Evolutionary conservation across 192 early-diverging fungal genomes (phyloP).

Genomic region (Rhizophlyctis rosea): DNA sequence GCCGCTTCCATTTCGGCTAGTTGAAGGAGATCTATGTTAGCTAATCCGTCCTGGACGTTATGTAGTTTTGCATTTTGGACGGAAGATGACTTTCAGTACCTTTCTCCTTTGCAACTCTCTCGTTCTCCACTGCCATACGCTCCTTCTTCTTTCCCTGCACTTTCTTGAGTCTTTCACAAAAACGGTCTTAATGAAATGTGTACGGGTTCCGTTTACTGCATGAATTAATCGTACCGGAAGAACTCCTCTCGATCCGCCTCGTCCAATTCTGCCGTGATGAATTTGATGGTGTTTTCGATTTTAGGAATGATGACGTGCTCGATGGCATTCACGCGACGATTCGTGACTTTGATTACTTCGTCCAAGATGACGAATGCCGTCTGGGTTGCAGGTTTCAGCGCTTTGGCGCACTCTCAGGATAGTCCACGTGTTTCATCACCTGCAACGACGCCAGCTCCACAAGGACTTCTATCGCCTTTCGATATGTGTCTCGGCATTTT

Average conservation of each 20-base stretch:
- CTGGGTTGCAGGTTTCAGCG: slow-evolving; percentile 31
- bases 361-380: slow-evolving; percentile 99
- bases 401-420: slow-evolving; percentile 1
- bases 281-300: slow-evolving; percentile 97
- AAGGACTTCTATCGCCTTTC: slow-evolving; percentile 89
- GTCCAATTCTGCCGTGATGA: slow-evolving; percentile 94
- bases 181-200: slow-evolving; percentile 9
- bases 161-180: slow-evolving; percentile 75
- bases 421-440: slow-evolving; percentile 51
- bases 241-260: slow-evolving; percentile 99
- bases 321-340: slow-evolving; percentile 98
- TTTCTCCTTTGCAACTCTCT: slow-evolving; percentile 25
- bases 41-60: slow-evolving; percentile 3
- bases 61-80: not conserved
- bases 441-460: slow-evolving; percentile 98
- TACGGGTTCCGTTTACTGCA: not conserved
- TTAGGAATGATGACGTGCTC: slow-evolving; percentile 99
- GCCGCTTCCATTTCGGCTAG: not conserved
- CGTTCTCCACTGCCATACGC: slow-evolving; percentile 56
- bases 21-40: slow-evolving; percentile 2
- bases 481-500: slow-evolving; percentile 91
- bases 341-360: slow-evolving; percentile 99
- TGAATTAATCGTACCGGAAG: slow-evolving; percentile 60
- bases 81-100: not conserved
- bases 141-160: slow-evolving; percentile 99